phyloP scores from a whole-genome alignment of 805 yeast genomes.

The Naumovozyma baii region DNA sequence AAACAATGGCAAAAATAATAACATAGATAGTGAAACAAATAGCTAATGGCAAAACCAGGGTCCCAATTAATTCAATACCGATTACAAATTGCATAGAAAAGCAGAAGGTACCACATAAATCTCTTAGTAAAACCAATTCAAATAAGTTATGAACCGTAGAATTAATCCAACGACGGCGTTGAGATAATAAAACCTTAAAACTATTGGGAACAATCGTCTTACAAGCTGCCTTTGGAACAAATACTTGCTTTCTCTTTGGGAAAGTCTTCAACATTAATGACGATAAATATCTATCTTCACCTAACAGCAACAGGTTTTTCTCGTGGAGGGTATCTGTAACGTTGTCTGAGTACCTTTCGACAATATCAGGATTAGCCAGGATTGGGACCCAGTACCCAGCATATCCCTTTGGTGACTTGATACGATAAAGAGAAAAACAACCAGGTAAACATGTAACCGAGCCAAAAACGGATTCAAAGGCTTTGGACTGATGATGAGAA shows the following conservation, averaged over 20 bases:
- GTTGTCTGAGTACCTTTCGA: slow-evolving; percentile 82
- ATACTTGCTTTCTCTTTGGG: slow-evolving; percentile 80
- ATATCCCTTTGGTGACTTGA: slow-evolving; percentile 76
- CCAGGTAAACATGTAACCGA: slow-evolving; percentile 95
- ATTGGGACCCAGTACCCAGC: slow-evolving; percentile 89
- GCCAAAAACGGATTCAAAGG: slow-evolving; percentile 90
- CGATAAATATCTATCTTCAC: slow-evolving; percentile 82
- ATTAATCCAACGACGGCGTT: slow-evolving; percentile 94
- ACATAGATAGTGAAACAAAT: slow-evolving; percentile 76
- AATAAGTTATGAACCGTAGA: slow-evolving; percentile 87
- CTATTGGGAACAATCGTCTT: slow-evolving; percentile 83
- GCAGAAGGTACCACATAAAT: slow-evolving; percentile 88
- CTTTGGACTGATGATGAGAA: slow-evolving; percentile 90
- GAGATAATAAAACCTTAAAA: slow-evolving; percentile 72
- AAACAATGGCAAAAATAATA: slow-evolving; percentile 56
- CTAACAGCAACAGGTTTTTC: slow-evolving; percentile 74
- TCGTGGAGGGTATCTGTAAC: slow-evolving; percentile 75
- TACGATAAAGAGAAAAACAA: slow-evolving; percentile 85
- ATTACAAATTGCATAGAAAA: slow-evolving; percentile 92
- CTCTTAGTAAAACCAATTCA: slow-evolving; percentile 76
- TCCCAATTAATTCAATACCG: slow-evolving; percentile 74
- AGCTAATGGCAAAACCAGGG: slow-evolving; percentile 83
- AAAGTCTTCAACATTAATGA: slow-evolving; percentile 81
- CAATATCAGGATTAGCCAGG: slow-evolving; percentile 85
- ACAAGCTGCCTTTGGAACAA: slow-evolving; percentile 85